Evolutionary conservation across 164 flowering plant genomes (phyloP), one percentile per base, ranked within the genome.

Genomic region (Buxus sempervirens): DNA sequence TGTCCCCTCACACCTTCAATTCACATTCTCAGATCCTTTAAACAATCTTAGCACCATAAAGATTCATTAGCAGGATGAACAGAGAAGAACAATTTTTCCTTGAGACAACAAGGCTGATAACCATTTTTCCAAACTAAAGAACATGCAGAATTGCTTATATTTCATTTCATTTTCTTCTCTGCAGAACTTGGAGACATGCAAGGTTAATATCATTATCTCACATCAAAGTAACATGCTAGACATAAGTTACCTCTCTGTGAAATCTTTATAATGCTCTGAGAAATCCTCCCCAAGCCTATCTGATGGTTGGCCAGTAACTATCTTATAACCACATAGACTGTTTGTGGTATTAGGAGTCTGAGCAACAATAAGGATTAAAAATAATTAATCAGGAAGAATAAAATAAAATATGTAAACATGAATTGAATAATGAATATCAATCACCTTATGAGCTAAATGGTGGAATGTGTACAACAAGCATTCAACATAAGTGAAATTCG

Each of bases 231-330:
- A 54, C n/a, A 38, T 55, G 20, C 18, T 21, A 24, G 5, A 28
- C 8, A 60, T 66, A 26, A 60, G 53, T 14, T 77, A 90, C 99
- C 99, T 87, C 79, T 92, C 99, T 57, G 77, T 89, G 73, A 95
- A 90, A 22, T 95, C 98, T 75, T 86, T 90, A 62, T 81, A 78
- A 8, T 68, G 62, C 68, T 92, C 98, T 12, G 99, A 88, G 82
- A 95, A 95, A 76, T 95, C 99, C 84, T 95, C 99, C 64, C 99
- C 98, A 69, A 92, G 89, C 83, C 98, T 83, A 74, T 95, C 99
- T 28, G 99, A 95, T 55, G 99, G 99, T 70, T 95, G 99, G 48
- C 99, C 99, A 73, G 98, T 95, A 61, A 95, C 98, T 74, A 95
- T 92, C 80, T 90, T 95, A 84, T 90, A 92, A 58, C 98, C 98